Percentiles rank a stretch among this genome's conserved stretches.
Evolutionary conservation across 768 basidiomycete species (phyloP).

Genomic region (Jaapia argillacea): DNA sequence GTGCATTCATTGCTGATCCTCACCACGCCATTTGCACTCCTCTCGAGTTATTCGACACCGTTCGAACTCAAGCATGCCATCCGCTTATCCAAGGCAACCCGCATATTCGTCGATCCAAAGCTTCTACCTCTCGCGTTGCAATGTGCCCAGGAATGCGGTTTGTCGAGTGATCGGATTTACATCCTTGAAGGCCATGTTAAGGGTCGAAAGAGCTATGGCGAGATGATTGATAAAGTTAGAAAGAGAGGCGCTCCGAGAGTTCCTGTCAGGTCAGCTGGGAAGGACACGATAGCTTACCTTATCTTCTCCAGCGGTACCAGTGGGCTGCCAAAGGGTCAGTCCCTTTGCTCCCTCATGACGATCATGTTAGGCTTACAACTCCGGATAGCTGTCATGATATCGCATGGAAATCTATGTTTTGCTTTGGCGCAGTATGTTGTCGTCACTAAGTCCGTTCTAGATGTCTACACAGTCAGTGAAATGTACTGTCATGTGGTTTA

Average conservation of each 20-base stretch:
- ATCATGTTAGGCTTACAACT: neutral
- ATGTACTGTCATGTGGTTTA: neutral
- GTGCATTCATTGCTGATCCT: constrained; percentile 37
- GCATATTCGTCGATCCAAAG: constrained; percentile 40
- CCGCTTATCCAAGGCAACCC: constrained; percentile 35
- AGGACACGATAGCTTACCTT: constrained; percentile 56
- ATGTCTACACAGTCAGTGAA: constrained; percentile 29
- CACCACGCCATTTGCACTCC: constrained; percentile 41
- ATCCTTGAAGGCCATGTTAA: constrained; percentile 32
- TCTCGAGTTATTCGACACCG: constrained; percentile 44
- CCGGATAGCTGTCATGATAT: constrained; percentile 17
- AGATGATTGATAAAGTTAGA: constrained; percentile 31
- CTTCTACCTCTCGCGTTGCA: constrained; percentile 32
- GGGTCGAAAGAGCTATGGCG: constrained; percentile 33
- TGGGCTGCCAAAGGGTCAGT: constrained; percentile 61
- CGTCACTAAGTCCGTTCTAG: constrained; percentile 16
- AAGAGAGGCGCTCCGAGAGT: constrained; percentile 27
- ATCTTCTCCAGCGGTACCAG: constrained; percentile 74
- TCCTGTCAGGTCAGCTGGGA: constrained; percentile 32
- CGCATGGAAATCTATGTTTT: constrained; percentile 13
- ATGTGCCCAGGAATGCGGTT: constrained; percentile 22
- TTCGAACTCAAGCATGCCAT: constrained; percentile 45
- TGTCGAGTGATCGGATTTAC: constrained; percentile 34
- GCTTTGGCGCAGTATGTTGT: constrained; percentile 20
- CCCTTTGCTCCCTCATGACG: neutral